Evolutionary conservation across 1,284 basidiomycete species (phyloP), one percentile per base, ranked within the genome.

Genomic region (Gomphus bonarii): DNA sequence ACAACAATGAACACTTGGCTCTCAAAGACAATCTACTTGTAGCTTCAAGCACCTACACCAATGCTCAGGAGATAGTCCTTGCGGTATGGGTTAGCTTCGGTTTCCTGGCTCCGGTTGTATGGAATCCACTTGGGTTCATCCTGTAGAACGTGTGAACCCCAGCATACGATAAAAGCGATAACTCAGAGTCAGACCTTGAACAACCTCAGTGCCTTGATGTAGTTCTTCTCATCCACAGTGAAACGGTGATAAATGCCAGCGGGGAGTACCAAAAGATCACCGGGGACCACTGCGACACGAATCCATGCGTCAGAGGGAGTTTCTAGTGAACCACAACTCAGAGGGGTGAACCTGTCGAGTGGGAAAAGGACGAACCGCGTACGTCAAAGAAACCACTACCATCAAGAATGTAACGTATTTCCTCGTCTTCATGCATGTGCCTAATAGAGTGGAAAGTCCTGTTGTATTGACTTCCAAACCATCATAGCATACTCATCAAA

Each of bases 361-460:
- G 28, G n/a, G 20, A 7, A 18, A 25, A 18, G 20, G 20, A 63
- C 79, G 60, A 60, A 85, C 87, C 85, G 60, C 88, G 78, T 33
- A 92, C 78, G 61, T 93, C 91, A 65, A 94, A 95, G 74, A 82
- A 95, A 0, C 91, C 91, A 48, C 80, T 82, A 7, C 91, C 92
- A 0, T 78, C 76, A 43, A 89, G 75, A 62, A 94, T 84, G 67
- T 88, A 95, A 16, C 91, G 77, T 63, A 93, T 93, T 71, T 94
- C 91, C 68, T 94, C 91, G 63, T 94, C 91, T 69, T 94, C 90
- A 64, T 94, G 91, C 72, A 94, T 77, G 64, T 93, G 90, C 65
- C 87, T 90, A 58, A 58, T 48, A 46, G 11, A 43, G 33, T 56
- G 10, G 14, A 5, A 2, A 12, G 8, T 11, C 25, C 25, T 20